A percentile compares a stretch with the other conserved stretches of the same genome.
Evolutionary conservation across 2,329 filamentous ascomycete species (phyloP).

Genomic region (Exophiala viscosa): DNA sequence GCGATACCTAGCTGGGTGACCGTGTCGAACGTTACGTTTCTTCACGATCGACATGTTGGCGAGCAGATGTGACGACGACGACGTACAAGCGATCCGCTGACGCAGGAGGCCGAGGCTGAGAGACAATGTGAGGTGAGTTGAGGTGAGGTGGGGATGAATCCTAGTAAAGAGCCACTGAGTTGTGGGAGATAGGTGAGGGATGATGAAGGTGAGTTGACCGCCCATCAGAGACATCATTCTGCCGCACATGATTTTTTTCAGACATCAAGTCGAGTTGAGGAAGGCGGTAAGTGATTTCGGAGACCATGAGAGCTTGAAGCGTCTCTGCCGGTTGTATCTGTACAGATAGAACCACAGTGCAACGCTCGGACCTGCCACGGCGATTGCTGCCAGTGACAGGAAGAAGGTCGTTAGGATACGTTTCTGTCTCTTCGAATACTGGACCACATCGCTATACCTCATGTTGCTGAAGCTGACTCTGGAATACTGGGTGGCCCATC

Average conservation of each 20-base stretch:
- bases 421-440: conserved; percentile 66
- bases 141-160: neutral
- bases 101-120: neutral
- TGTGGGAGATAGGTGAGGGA: neutral
- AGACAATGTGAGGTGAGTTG: neutral
- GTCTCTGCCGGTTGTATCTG: conserved; percentile 1
- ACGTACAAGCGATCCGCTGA: neutral
- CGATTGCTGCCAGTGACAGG: conserved; percentile 2
- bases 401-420: conserved; percentile 45
- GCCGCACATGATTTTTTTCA: neutral
- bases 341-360: conserved; percentile 8
- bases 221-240: neutral
- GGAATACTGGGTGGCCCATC: conserved; percentile 90
- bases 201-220: neutral
- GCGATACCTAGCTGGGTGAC: no score
- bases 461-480: conserved; percentile 92
- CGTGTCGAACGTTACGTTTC: no score
- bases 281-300: conserved; percentile 1
- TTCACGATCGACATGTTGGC: neutral
- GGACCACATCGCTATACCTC: conserved; percentile 77
- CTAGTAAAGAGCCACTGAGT: neutral
- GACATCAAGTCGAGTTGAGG: neutral
- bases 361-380: conserved; percentile 2
- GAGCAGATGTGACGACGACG: neutral
- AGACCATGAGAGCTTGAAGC: conserved; percentile 4